Evolutionary conservation across 2,329 filamentous ascomycete species (phyloP).

Genomic region (Chrysoporthe austroafricana): DNA sequence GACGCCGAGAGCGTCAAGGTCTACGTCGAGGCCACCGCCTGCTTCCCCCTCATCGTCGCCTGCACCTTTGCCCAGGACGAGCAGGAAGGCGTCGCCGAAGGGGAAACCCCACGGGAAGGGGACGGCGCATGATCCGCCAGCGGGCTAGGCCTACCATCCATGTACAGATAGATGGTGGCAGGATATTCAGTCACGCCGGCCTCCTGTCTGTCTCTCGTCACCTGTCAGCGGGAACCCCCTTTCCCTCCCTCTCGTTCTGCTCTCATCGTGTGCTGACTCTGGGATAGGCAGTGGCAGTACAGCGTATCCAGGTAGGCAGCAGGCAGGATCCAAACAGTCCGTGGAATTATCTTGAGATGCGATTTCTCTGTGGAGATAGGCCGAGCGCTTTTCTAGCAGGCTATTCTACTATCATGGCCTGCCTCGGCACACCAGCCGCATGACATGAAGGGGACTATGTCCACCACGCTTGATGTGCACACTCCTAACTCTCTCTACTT

Average conservation of each 20-base stretch:
- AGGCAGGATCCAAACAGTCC: too few species aligned
- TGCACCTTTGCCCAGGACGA: slow-evolving; percentile 66
- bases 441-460: not conserved
- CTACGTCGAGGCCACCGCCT: slow-evolving; percentile 67
- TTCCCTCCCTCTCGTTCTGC: not conserved
- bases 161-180: too few species aligned
- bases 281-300: too few species aligned
- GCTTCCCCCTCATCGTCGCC: slow-evolving; percentile 69
- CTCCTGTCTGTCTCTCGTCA: too few species aligned
- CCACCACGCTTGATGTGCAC: not conserved
- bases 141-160: too few species aligned
- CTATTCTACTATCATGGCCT: slow-evolving; percentile 2
- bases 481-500: not conserved
- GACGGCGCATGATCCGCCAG: too few species aligned
- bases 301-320: too few species aligned
- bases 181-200: too few species aligned
- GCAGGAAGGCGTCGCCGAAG: not conserved
- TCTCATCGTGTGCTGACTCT: not conserved
- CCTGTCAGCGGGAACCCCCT: too few species aligned
- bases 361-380: too few species aligned
- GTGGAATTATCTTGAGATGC: not conserved
- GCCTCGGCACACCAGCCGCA: not conserved
- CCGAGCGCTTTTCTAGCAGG: not conserved
- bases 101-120: too few species aligned
- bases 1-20: slow-evolving; percentile 90